These are phyloP conservation scores for Boletus fagicola DNA, from an alignment of 768 basidiomycete species.

Conservation along the genomic window DNA sequence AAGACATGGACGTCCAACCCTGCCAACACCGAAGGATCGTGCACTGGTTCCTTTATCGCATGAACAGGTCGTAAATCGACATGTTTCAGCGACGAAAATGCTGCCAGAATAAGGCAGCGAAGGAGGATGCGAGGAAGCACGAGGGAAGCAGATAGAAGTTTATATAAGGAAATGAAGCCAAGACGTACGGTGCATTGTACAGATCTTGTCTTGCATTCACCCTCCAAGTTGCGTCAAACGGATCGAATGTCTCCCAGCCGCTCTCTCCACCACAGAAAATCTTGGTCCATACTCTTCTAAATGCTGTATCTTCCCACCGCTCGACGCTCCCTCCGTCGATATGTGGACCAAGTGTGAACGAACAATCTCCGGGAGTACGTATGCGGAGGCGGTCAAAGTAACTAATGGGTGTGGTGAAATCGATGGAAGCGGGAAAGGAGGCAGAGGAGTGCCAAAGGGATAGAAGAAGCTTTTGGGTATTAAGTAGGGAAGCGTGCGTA, in stretches of 20 bases:
- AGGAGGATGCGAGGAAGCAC: not conserved
- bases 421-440: slow-evolving; percentile 41
- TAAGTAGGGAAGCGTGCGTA: slow-evolving; percentile 57
- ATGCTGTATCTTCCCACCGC: slow-evolving; percentile 52
- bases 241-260: slow-evolving; percentile 48
- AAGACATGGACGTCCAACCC: slow-evolving; percentile 55
- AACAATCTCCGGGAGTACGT: slow-evolving; percentile 65
- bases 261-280: slow-evolving; percentile 43
- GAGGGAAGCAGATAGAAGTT: not conserved
- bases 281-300: slow-evolving; percentile 39
- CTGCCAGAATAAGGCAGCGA: slow-evolving; percentile 7
- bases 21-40: slow-evolving; percentile 58
- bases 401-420: slow-evolving; percentile 58
- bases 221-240: slow-evolving; percentile 47
- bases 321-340: slow-evolving; percentile 52
- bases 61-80: not conserved
- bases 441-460: slow-evolving; percentile 52
- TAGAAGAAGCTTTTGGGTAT: slow-evolving; percentile 56
- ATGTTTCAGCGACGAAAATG: not conserved
- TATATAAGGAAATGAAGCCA: not conserved
- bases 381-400: slow-evolving; percentile 79
- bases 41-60: slow-evolving; percentile 45
- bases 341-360: slow-evolving; percentile 67
- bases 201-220: slow-evolving; percentile 56
- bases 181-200: slow-evolving; percentile 53